Evolutionary conservation across 305 asterid genomes (phyloP).

Genomic region (Withania somnifera): DNA sequence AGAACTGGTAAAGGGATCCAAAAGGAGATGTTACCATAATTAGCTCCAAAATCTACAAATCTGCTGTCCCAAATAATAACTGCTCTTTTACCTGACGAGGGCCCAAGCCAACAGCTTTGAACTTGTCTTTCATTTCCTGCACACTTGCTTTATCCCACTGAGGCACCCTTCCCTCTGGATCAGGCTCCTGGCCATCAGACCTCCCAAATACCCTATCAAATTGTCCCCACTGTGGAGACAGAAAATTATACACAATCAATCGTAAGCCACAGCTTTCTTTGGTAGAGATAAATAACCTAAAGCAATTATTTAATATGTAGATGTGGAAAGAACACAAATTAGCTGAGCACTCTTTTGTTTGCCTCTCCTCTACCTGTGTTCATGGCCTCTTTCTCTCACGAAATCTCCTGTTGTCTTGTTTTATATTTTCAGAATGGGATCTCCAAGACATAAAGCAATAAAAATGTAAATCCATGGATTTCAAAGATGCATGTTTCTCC

Average conservation of each 20-base stretch:
- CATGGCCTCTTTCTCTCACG: not conserved
- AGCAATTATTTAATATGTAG: not conserved
- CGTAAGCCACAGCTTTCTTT: not conserved
- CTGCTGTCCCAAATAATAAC: not conserved
- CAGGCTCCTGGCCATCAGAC: conserved; percentile 67
- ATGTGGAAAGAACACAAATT: not conserved
- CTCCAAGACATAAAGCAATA: not conserved
- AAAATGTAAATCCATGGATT: not conserved
- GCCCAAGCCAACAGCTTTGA: conserved; percentile 61
- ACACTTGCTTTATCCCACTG: conserved; percentile 67
- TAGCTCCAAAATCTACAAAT: not conserved
- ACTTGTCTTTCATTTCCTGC: conserved; percentile 72
- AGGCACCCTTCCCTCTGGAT: conserved; percentile 93
- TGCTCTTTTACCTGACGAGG: conserved; percentile 69
- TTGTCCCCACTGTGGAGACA: conserved; percentile 63
- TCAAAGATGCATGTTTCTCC: not conserved
- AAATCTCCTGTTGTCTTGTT: not conserved
- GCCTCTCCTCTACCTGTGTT: not conserved
- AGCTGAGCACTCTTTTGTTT: not conserved
- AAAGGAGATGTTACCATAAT: not conserved
- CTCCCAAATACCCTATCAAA: conserved; percentile 80
- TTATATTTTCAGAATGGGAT: not conserved
- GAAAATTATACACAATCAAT: not conserved
- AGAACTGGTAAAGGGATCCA: not conserved
- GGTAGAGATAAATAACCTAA: not conserved